phyloP scores from a whole-genome alignment of 306 rosid genomes.

The Acmispon strigosus region DNA sequence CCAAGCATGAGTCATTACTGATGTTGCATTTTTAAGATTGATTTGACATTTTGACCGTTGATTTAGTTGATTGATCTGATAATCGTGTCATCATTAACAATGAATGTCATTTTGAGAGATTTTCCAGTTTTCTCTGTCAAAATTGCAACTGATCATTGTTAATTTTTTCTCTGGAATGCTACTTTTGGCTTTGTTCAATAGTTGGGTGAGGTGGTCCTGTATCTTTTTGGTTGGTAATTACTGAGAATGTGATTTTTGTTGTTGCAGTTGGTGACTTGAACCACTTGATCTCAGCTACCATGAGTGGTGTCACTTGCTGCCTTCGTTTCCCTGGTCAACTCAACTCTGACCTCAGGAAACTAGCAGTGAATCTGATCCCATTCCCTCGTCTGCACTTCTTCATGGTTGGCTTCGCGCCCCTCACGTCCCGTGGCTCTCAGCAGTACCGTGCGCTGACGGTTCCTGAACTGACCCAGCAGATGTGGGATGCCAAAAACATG shows the following conservation, averaged over 20 bases:
- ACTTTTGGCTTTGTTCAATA: background rate
- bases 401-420: slow-evolving; percentile 60
- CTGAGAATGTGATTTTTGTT: background rate
- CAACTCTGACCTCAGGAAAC: slow-evolving; percentile 51
- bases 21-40: too few species aligned
- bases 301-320: slow-evolving; percentile 64
- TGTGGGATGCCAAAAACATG: slow-evolving; percentile 64
- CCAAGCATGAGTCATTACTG: too few species aligned
- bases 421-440: slow-evolving; percentile 58
- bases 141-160: background rate
- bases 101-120: background rate
- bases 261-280: slow-evolving; percentile 57
- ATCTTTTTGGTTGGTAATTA: background rate
- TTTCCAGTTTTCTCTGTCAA: background rate
- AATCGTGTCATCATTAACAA: too few species aligned
- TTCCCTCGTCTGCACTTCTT: slow-evolving; percentile 56
- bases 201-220: background rate
- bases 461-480: slow-evolving; percentile 54
- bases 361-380: slow-evolving; percentile 55
- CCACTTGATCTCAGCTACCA: slow-evolving; percentile 56
- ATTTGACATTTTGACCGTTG: too few species aligned
- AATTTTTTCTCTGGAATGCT: background rate
- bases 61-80: too few species aligned
- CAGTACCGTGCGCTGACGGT: slow-evolving; percentile 52
- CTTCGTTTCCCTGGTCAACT: slow-evolving; percentile 58